Percentiles rank a stretch among this genome's conserved stretches.
Evolutionary conservation across 2,329 filamentous ascomycete genomes (phyloP).

Genomic region (Claviceps sp.): DNA sequence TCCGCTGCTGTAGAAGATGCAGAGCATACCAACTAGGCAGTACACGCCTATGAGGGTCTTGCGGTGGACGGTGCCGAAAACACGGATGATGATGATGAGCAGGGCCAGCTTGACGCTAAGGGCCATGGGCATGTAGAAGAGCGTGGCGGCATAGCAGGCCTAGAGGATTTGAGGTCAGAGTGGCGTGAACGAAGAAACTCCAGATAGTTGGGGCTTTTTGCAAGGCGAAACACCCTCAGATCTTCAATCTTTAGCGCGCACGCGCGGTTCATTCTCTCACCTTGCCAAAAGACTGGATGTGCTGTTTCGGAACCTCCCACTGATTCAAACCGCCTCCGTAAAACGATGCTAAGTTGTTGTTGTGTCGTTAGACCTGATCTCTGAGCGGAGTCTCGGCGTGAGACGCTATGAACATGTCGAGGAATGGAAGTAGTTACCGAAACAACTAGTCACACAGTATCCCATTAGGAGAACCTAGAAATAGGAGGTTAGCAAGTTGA

Average conservation of each 20-base stretch:
- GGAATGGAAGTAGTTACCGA: slow-evolving; percentile 9
- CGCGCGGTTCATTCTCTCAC: slow-evolving; percentile 9
- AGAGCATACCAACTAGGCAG: slow-evolving; percentile 22
- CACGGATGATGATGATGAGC: slow-evolving; percentile 28
- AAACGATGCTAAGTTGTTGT: slow-evolving; percentile 8
- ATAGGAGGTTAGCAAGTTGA: too few species aligned
- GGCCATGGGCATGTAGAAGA: slow-evolving; percentile 32
- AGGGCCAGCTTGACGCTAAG: slow-evolving; percentile 29
- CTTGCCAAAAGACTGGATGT: slow-evolving; percentile 22
- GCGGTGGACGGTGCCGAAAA: slow-evolving; percentile 26
- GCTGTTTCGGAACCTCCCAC: slow-evolving; percentile 16
- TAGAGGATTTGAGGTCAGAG: slow-evolving; percentile 6
- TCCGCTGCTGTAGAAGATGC: slow-evolving; percentile 26
- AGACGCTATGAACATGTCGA: background rate
- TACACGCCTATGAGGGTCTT: slow-evolving; percentile 26
- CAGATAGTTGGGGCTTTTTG: background rate
- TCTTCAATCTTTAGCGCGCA: background rate
- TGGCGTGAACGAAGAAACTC: background rate
- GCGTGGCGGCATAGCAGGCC: slow-evolving; percentile 28
- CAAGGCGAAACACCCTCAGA: too few species aligned
- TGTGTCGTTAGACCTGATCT: background rate
- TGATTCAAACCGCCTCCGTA: slow-evolving; percentile 24
- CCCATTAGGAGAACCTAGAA: slow-evolving; percentile 16
- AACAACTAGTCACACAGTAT: slow-evolving; percentile 13
- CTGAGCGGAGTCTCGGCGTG: background rate